Evolutionary conservation across 2,329 filamentous ascomycete genomes (phyloP).

Genomic region (Colletotrichum sansevieriae): DNA sequence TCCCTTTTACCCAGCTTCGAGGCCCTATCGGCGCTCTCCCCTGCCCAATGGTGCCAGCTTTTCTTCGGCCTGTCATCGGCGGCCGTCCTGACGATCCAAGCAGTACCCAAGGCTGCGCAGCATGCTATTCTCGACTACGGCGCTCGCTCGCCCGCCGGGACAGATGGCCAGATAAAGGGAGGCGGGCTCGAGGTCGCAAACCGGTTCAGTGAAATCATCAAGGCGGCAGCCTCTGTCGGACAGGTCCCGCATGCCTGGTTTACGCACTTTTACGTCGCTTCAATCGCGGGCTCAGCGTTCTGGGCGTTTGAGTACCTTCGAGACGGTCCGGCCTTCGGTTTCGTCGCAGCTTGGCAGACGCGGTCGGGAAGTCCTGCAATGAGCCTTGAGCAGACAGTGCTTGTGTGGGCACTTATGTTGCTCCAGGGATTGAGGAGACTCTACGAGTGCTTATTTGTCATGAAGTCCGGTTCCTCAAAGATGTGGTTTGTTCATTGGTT

Average conservation of each 20-base stretch:
- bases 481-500: slow-evolving; percentile 92
- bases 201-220: slow-evolving; percentile 26
- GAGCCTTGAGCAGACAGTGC: slow-evolving; percentile 70
- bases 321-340: slow-evolving; percentile 66
- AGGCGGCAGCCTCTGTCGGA: slow-evolving; percentile 52
- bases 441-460: slow-evolving; percentile 77
- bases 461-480: slow-evolving; percentile 75
- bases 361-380: slow-evolving; percentile 57
- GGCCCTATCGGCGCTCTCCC: slow-evolving; percentile 18
- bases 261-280: slow-evolving; percentile 85
- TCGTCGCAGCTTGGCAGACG: slow-evolving; percentile 57
- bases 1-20: slow-evolving; percentile 20
- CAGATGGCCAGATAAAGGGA: slow-evolving; percentile 29
- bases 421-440: slow-evolving; percentile 82
- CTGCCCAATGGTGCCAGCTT: slow-evolving; percentile 56
- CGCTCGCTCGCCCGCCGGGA: slow-evolving; percentile 53
- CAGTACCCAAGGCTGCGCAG: slow-evolving; percentile 59
- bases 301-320: slow-evolving; percentile 77
- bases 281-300: slow-evolving; percentile 76
- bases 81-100: slow-evolving; percentile 57
- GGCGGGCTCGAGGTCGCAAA: slow-evolving; percentile 20
- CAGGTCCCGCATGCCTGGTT: slow-evolving; percentile 92
- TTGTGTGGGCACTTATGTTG: slow-evolving; percentile 80
- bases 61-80: slow-evolving; percentile 61
- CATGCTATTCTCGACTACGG: slow-evolving; percentile 65